Evolutionary conservation across 352 stramenopile species (phyloP).

Genomic region (Halophytophthora batemanensis): DNA sequence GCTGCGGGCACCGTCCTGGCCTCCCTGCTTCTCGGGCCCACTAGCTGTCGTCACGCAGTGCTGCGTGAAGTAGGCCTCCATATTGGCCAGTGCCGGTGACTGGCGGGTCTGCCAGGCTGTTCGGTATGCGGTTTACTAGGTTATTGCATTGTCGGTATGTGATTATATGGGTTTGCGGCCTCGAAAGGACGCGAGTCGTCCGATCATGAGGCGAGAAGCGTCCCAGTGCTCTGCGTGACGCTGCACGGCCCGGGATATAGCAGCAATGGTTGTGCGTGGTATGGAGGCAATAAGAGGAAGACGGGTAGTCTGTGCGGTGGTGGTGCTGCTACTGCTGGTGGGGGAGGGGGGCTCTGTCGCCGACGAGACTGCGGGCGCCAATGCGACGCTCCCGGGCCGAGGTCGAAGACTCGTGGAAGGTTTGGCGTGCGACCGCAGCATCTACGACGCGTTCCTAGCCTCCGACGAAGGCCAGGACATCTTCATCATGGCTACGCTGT

Average conservation of each 20-base stretch:
- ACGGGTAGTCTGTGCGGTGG: no score
- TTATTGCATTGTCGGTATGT: no score
- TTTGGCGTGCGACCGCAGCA: conserved; percentile 40
- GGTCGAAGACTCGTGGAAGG: conserved; percentile 27
- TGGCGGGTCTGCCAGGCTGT: conserved; percentile 7
- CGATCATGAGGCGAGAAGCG: conserved; percentile 1
- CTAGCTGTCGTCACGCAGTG: conserved; percentile 62
- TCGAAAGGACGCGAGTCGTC: conserved; percentile 17
- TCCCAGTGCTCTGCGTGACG: no score
- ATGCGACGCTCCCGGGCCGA: conserved; percentile 6
- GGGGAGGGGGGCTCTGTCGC: conserved; percentile 4
- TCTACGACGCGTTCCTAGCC: conserved; percentile 55
- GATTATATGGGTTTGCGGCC: neutral
- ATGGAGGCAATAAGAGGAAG: no score
- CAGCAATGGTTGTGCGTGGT: no score
- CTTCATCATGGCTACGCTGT: conserved; percentile 70
- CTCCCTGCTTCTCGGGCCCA: conserved; percentile 14
- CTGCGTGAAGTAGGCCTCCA: conserved; percentile 66
- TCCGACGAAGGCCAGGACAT: conserved; percentile 61
- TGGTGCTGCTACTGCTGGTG: no score
- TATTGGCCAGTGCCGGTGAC: conserved; percentile 10
- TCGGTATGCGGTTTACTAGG: conserved; percentile 3
- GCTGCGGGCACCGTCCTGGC: conserved; percentile 28
- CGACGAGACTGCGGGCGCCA: conserved; percentile 3
- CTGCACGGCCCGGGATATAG: no score